Conservation (phyloP, 192 early-diverging fungal genomes). For the Lobosporangium transversale region DNA sequence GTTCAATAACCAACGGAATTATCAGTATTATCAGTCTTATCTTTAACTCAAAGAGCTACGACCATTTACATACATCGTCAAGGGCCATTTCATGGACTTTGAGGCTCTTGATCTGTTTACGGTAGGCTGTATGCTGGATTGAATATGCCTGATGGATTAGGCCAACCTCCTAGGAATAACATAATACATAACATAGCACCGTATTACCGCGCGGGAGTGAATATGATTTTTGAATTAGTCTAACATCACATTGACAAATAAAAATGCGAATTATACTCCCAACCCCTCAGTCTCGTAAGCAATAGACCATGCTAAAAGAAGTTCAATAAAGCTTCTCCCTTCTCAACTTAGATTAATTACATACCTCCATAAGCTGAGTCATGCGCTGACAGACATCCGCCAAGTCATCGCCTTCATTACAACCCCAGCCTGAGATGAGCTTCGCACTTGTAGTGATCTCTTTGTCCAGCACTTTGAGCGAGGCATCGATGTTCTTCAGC, state of each 20-base stretch:
- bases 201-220: slow-evolving; percentile 6
- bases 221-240: too few species aligned
- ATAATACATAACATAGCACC: neutral
- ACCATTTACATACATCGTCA: slow-evolving; percentile 47
- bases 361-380: slow-evolving; percentile 54
- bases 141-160: slow-evolving; percentile 45
- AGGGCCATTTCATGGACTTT: slow-evolving; percentile 46
- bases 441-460: slow-evolving; percentile 39
- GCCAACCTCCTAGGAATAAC: slow-evolving; percentile 30
- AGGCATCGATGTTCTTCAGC: slow-evolving; percentile 49
- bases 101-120: slow-evolving; percentile 46
- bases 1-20: too few species aligned
- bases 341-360: neutral
- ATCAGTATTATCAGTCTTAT: too few species aligned
- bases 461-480: slow-evolving; percentile 46
- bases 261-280: neutral
- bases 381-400: slow-evolving; percentile 50
- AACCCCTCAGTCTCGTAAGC: slow-evolving; percentile 4
- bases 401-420: slow-evolving; percentile 48
- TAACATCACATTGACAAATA: neutral
- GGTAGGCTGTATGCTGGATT: slow-evolving; percentile 32
- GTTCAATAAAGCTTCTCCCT: neutral
- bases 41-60: too few species aligned
- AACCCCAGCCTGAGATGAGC: slow-evolving; percentile 47
- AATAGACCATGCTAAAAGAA: neutral